A percentile compares a stretch with the other conserved stretches of the same genome.
Evolutionary conservation across 805 yeast genomes (phyloP).

Genomic region (Cyberlindnera veronae): DNA sequence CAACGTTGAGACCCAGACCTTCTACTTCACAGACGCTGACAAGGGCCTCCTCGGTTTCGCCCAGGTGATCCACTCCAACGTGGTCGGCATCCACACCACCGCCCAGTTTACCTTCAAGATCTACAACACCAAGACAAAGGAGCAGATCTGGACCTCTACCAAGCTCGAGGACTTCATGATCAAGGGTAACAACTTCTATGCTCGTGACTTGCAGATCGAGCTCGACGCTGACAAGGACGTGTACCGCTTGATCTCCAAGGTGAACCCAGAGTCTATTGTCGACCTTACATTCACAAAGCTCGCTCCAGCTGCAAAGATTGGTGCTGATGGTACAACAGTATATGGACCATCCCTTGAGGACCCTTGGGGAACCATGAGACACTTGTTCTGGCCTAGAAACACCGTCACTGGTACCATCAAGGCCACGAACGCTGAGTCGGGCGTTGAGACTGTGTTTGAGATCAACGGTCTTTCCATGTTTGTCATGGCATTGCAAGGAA

Average conservation of each 20-base stretch:
- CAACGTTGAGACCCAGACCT: slow-evolving; percentile 93
- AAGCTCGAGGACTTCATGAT: slow-evolving; percentile 74
- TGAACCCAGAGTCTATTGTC: slow-evolving; percentile 64
- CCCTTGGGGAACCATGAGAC: slow-evolving; percentile 99
- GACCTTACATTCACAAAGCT: slow-evolving; percentile 60
- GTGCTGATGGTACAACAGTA: slow-evolving; percentile 77
- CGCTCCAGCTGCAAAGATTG: slow-evolving; percentile 85
- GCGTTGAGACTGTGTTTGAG: slow-evolving; percentile 28
- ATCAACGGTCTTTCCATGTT: slow-evolving; percentile 57
- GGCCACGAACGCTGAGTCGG: slow-evolving; percentile 31
- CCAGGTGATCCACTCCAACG: slow-evolving; percentile 90
- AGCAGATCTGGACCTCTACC: slow-evolving; percentile 83
- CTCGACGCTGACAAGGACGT: slow-evolving; percentile 49
- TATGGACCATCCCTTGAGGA: slow-evolving; percentile 80
- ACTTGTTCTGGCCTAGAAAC: slow-evolving; percentile 94
- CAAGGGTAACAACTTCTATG: slow-evolving; percentile 75
- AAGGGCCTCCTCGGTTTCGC: slow-evolving; percentile 79
- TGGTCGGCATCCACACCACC: slow-evolving; percentile 81
- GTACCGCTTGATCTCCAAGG: slow-evolving; percentile 59
- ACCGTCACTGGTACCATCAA: slow-evolving; percentile 60
- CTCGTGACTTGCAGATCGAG: slow-evolving; percentile 66
- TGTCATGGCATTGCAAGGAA: slow-evolving; percentile 96
- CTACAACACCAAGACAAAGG: slow-evolving; percentile 48
- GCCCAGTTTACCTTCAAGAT: slow-evolving; percentile 93
- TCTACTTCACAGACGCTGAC: slow-evolving; percentile 68